Base-by-base conservation (phyloP, 768 basidiomycete species). In the Kwoniella bestiolae region DNA sequence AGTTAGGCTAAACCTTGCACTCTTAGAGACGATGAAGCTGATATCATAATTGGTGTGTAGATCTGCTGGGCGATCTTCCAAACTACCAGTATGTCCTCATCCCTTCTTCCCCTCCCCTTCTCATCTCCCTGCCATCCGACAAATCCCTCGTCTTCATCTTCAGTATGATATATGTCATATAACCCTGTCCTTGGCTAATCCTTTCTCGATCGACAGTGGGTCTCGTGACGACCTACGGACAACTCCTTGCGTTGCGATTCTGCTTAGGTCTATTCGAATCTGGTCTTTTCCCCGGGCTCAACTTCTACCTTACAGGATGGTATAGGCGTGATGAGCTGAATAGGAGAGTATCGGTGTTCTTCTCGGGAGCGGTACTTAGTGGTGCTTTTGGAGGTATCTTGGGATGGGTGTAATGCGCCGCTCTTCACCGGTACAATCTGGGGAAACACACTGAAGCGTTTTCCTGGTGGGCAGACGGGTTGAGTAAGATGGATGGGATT, bases 331-430 rank as follows among this genome's bases (percentile, higher is more conserved):
- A 73, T 41, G 79, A 80, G 67, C 68, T 72, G 46, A 71, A 69
- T 47, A 68, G 73, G 28, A 67, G 79, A 45, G 71, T 69, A 34
- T 65, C 76, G n/a, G 56, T 80, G 51, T 79, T 80, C 67, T 80
- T 80, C 49, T 76, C 71, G 29, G 79, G 78, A 16, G 79, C 79
- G 3, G 79, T 79, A 0, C 50, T 79, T 23, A 74, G 78, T 9
- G 79, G 79, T 12, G 79, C 79, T 21, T 80, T 80, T 60, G 79
- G 79, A 56, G 79, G 79, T 56, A 78, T 80, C 62, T 71, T 80
- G 21, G 79, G 79, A 3, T 79, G 71, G 72, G 65, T 69, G 71
- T 70, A 3, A 28, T 11, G 28, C 25, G 38, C 12, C 38, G 2
- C 23, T n/a, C n/a, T n/a, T n/a, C n/a, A n/a, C n/a, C n/a, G n/a